Percentiles rank a stretch among this genome's conserved stretches.
Evolutionary conservation across 1,139 yeast genomes (phyloP).

Genomic region (Hemisphaericaspora lyxosophila): DNA sequence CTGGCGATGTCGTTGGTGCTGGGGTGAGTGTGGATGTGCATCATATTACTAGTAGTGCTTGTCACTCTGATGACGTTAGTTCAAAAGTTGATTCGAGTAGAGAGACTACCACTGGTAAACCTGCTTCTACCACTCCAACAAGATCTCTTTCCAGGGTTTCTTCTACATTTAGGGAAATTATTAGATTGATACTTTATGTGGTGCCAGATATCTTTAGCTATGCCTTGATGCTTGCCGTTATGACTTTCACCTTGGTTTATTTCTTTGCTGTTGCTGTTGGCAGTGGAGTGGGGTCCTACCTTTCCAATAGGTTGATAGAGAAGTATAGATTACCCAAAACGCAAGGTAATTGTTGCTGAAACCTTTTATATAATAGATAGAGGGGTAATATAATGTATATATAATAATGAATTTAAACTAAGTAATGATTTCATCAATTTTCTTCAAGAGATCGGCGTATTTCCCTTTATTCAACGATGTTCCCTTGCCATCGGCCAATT

Average conservation of each 20-base stretch:
- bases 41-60: background rate
- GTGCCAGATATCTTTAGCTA: constrained; percentile 65
- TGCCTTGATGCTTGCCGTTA: constrained; percentile 74
- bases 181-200: constrained; percentile 56
- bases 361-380: background rate
- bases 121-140: constrained; percentile 2
- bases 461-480: constrained; percentile 41
- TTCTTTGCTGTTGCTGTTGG: constrained; percentile 74
- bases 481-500: constrained; percentile 42
- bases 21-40: background rate
- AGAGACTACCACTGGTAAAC: background rate
- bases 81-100: constrained; percentile 5
- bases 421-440: constrained; percentile 19
- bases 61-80: background rate
- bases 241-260: constrained; percentile 65
- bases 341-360: constrained; percentile 1
- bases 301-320: constrained; percentile 53
- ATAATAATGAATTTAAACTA: background rate
- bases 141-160: constrained; percentile 21
- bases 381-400: constrained; percentile 1
- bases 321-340: constrained; percentile 9
- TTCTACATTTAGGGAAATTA: constrained; percentile 47
- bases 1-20: constrained; percentile 10
- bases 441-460: constrained; percentile 36
- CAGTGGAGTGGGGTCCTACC: constrained; percentile 64